These are phyloP conservation scores for Escallonia herrerae DNA, from an alignment of 129 eudicot genomes.

Conservation along the genomic window DNA sequence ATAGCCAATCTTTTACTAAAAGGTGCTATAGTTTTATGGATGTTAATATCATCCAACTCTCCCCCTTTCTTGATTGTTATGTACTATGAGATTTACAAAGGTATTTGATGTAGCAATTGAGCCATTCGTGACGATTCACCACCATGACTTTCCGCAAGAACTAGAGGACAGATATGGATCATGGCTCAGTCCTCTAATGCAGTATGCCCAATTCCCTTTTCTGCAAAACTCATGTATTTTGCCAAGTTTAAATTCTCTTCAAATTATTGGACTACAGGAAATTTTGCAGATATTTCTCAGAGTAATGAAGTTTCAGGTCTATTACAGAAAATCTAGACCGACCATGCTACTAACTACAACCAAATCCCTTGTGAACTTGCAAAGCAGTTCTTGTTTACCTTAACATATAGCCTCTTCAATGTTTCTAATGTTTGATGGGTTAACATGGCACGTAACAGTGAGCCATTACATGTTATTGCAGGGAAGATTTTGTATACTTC, in stretches of 20 bases:
- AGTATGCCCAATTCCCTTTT: slow-evolving; percentile 32
- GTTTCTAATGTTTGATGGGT: neutral
- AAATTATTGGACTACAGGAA: too few relatives aligned
- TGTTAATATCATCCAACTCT: neutral
- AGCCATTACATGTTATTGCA: slow-evolving; percentile 18
- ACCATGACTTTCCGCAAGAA: slow-evolving; percentile 69
- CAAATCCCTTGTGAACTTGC: too few relatives aligned
- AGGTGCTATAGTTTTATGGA: slow-evolving; percentile 26
- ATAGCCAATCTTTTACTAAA: slow-evolving; percentile 45
- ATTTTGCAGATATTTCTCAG: neutral
- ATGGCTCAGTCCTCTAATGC: slow-evolving; percentile 75
- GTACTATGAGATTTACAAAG: neutral
- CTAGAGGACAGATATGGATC: slow-evolving; percentile 60
- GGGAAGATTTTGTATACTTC: slow-evolving; percentile 76
- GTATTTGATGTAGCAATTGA: slow-evolving; percentile 39
- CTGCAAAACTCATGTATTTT: neutral
- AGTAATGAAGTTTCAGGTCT: neutral
- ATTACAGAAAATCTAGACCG: neutral
- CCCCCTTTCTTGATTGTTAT: neutral
- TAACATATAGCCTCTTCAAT: too few relatives aligned
- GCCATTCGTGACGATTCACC: slow-evolving; percentile 79
- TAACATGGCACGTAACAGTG: neutral
- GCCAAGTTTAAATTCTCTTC: too few relatives aligned
- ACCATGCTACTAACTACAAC: too few relatives aligned
- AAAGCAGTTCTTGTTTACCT: too few relatives aligned